Percentiles rank a stretch among this genome's conserved stretches.
phyloP scores from a whole-genome alignment of 2,329 filamentous ascomycete genomes.

The Didymella glomerata region DNA sequence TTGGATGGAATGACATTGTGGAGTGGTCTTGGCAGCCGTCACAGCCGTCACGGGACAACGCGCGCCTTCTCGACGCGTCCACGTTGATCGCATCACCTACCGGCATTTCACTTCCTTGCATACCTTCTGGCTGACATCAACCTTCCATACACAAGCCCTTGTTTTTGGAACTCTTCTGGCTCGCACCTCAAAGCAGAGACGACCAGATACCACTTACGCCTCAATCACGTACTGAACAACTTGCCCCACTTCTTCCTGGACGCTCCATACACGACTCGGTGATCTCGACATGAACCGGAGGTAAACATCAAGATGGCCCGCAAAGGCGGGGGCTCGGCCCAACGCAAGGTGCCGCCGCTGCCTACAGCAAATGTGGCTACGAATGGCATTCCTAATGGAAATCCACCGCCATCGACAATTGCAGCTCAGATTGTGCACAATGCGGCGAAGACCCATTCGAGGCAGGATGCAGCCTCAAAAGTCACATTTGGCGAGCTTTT shows the following conservation, averaged over 20 bases:
- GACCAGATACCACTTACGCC: background rate
- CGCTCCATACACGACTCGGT: conserved; percentile 3
- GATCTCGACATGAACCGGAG: conserved; percentile 35
- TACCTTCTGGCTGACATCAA: background rate
- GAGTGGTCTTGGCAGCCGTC: conserved; percentile 31
- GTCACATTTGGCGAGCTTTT: conserved; percentile 80
- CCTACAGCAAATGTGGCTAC: conserved; percentile 30
- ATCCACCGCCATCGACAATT: conserved; percentile 75
- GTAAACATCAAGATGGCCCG: conserved; percentile 52
- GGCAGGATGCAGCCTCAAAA: conserved; percentile 70
- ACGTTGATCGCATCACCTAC: conserved; percentile 15
- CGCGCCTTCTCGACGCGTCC: conserved; percentile 30
- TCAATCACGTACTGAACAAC: background rate
- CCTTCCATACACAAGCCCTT: background rate
- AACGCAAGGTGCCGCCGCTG: conserved; percentile 37
- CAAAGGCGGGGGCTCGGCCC: conserved; percentile 48
- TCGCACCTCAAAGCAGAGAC: background rate
- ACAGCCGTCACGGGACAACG: conserved; percentile 33
- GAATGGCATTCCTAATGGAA: conserved; percentile 28
- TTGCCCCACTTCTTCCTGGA: conserved; percentile 14
- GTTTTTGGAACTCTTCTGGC: background rate
- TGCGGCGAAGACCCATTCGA: conserved; percentile 71
- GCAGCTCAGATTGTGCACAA: conserved; percentile 88
- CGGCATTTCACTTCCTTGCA: conserved; percentile 2
- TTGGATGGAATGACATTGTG: too few species aligned